phyloP scores from a whole-genome alignment of 2,329 filamentous ascomycete genomes.

The Neocucurbitaria cava region DNA sequence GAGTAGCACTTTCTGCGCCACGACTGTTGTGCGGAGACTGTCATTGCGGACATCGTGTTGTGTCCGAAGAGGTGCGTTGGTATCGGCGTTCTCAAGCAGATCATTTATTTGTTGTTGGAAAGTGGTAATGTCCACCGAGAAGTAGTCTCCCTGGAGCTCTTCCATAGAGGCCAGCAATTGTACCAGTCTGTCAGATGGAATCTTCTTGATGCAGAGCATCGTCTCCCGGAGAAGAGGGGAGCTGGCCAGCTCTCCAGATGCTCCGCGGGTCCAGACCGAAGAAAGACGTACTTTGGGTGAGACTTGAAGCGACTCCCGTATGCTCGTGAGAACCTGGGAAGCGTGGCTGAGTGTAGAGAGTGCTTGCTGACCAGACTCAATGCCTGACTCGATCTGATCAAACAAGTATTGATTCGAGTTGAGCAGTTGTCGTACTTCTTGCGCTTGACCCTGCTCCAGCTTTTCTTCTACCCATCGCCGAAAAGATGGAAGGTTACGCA shows the following conservation, averaged over 20 bases:
- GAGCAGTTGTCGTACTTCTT: conserved; percentile 62
- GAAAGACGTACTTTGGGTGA: conserved; percentile 48
- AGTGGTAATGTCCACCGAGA: conserved; percentile 25
- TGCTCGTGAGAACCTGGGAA: conserved; percentile 39
- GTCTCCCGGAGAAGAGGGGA: conserved; percentile 62
- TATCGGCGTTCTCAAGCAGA: conserved; percentile 31
- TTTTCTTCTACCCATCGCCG: conserved; percentile 47
- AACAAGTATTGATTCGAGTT: conserved; percentile 66
- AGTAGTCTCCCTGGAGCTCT: conserved; percentile 15
- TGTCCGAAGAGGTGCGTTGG: conserved; percentile 65
- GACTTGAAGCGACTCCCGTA: conserved; percentile 50
- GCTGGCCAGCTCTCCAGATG: conserved; percentile 62
- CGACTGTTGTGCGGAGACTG: conserved; percentile 76
- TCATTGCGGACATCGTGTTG: conserved; percentile 75
- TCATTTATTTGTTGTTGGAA: conserved; percentile 46
- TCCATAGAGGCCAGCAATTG: conserved; percentile 51
- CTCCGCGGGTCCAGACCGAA: conserved; percentile 66
- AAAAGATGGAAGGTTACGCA: conserved; percentile 75
- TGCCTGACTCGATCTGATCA: conserved; percentile 48
- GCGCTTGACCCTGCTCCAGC: conserved; percentile 45
- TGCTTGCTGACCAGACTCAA: conserved; percentile 49
- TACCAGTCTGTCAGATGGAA: conserved; percentile 62
- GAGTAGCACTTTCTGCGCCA: conserved; percentile 81
- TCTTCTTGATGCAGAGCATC: conserved; percentile 66
- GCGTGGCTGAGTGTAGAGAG: conserved; percentile 51